These are phyloP conservation scores for Hymenoscyphus repandus DNA, from an alignment of 2,329 filamentous ascomycete species.

Conservation along the genomic window DNA sequence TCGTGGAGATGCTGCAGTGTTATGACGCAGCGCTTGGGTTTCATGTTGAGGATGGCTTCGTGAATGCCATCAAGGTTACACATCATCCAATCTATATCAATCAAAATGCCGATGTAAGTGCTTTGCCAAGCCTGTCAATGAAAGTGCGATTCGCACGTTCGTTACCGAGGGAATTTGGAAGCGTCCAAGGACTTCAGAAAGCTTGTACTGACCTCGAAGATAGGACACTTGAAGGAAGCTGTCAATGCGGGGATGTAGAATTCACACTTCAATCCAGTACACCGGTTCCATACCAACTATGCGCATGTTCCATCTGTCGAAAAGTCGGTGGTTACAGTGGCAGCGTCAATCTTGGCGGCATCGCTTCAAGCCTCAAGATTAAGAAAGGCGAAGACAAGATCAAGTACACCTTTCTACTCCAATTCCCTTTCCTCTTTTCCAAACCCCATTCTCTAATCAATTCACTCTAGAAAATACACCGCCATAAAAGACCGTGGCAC, in stretches of 20 bases:
- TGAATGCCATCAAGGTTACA: neutral
- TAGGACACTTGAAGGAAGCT: constrained; percentile 43
- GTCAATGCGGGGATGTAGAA: constrained; percentile 43
- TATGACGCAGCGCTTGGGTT: neutral
- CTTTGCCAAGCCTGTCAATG: neutral
- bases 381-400: constrained; percentile 38
- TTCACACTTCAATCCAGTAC: constrained; percentile 41
- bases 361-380: constrained; percentile 37
- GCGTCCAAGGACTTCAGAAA: neutral
- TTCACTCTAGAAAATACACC: constrained; percentile 36
- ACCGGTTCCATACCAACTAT: constrained; percentile 43
- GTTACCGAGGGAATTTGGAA: too few species aligned
- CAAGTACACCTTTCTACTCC: constrained; percentile 34
- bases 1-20: too few species aligned
- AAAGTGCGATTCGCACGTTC: too few species aligned
- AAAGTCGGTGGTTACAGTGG: constrained; percentile 41
- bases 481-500: constrained; percentile 40
- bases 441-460: neutral
- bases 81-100: neutral
- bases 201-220: neutral
- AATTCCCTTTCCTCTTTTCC: neutral
- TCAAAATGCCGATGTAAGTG: constrained; percentile 5
- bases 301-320: constrained; percentile 44
- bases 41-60: neutral
- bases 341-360: constrained; percentile 41